Evolutionary conservation across 2,329 filamentous ascomycete genomes (phyloP), one percentile per base, ranked within the genome.

Genomic region (Dendryphion nanum): DNA sequence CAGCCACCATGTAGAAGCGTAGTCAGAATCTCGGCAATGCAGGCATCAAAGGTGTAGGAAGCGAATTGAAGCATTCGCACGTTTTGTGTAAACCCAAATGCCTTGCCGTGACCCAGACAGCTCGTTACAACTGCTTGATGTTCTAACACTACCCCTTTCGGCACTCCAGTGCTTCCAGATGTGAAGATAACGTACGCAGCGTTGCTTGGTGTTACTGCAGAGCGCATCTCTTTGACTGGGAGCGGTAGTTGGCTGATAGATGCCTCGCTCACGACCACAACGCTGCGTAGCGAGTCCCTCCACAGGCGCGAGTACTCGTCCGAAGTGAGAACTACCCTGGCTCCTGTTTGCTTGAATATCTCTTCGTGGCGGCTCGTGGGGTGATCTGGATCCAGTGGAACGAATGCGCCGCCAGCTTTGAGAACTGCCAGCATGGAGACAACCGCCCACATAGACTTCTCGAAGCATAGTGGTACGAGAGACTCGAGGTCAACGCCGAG

Each of bases 11-110:
- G 54, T 6, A 61, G 59, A 14, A 76, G 59, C 0, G 73, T 74
- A 48, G 68, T 70, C 5, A 75, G 60, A 59, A 76, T 73, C 42
- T 72, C 73, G 51, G 69, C 65, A 28, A 73, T 71, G 44, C 67
- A 70, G 28, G 72, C 71, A 37, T 77, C 74, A 41, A 76, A 77
- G 7, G 71, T 72, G 33, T 40, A 36, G 13, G 60, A 49, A 2
- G 64, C 59, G 36, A 67, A 67, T 28, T 73, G 64, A 12, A 80
- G 68, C 5, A 80, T 74, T 5, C 83, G 71, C 13, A 76, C 78
- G 2, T 5, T 8, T 14, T 8, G 13, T 74, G 78, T 13, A 75
- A 77, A 5, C 76, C 78, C 38, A 80, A 72, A 40, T 80, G 76
- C 15, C n/a, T 10, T 14, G 4, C 15, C 8, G 4, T 28, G 19